Base-by-base conservation (phyloP, 805 yeast species). In the Sugiyamaella chiloensis region DNA sequence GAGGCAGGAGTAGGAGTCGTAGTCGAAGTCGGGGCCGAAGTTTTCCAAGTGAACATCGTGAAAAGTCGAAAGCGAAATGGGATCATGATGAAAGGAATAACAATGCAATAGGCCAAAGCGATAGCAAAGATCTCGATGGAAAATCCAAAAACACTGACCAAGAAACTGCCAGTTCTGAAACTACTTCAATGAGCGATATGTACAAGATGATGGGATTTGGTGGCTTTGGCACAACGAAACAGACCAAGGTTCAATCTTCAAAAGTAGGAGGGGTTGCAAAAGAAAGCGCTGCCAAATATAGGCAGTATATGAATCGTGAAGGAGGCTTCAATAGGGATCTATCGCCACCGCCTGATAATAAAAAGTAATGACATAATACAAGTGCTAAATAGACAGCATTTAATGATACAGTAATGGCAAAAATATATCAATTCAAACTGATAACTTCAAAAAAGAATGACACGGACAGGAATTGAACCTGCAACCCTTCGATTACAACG, bases 381-480 rank as follows among this genome's bases (percentile, higher is more conserved):
- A 26, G 29, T 26, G 11, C 11, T 26, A 8, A 26, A 26, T 26
- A 8, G 7, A 26, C 7, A 8, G 7, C 29, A 26, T 11, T 26
- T 8, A 26, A 26, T 8, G 11, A 11, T 26, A 26, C 29, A 7
- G 29, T 26, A 26, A 26, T 26, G 7, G n/a, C n/a, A n/a, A n/a
- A n/a, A n/a, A n/a, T n/a, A n/a, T n/a, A n/a, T n/a, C n/a, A n/a
- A n/a, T n/a, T n/a, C n/a, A 26, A 26, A 26, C 29, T 26, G 29
- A 26, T 26, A 7, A 26, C n/a, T n/a, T n/a, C n/a, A 5, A n/a
- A 7, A 39, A 39, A 43, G 34, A 43, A 3, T 79, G 83, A 79
- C 81, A 79, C 84, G 83, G 84, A 80, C 87, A 81, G 85, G 87
- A 81, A 79, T 81, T 78, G 87, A 81, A 81, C 87, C 85, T 81